Evolutionary conservation across 2,329 filamentous ascomycete genomes (phyloP).

Genomic region (Colletotrichum orbiculare): DNA sequence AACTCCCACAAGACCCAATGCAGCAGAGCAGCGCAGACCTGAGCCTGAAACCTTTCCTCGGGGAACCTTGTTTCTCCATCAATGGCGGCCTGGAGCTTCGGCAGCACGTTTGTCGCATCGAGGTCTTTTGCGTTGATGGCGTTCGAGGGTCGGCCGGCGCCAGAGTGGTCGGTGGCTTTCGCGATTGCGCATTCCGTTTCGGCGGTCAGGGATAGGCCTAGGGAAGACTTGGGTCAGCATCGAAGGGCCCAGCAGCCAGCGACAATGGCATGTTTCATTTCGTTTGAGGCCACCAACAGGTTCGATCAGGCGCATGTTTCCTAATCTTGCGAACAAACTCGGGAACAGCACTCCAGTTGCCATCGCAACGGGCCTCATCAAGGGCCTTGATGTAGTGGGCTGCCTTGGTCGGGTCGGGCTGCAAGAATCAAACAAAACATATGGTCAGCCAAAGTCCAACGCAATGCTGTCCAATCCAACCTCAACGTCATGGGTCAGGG

Average conservation of each 20-base stretch:
- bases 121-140: conserved; percentile 55
- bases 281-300: conserved; percentile 69
- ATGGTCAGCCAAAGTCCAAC: conserved; percentile 20
- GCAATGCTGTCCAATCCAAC: not conserved
- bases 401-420: conserved; percentile 71
- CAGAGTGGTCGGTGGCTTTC: conserved; percentile 60
- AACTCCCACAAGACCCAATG: conserved; percentile 83
- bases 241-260: conserved; percentile 16
- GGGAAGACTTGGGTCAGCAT: conserved; percentile 36
- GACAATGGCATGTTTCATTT: not conserved
- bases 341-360: conserved; percentile 85
- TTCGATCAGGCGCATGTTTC: conserved; percentile 88
- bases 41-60: conserved; percentile 80
- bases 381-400: conserved; percentile 84
- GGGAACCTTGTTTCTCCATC: conserved; percentile 64
- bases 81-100: conserved; percentile 66
- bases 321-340: conserved; percentile 93
- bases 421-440: conserved; percentile 22
- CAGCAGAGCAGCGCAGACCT: conserved; percentile 85
- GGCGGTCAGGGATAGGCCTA: conserved; percentile 77
- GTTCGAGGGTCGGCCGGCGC: conserved; percentile 53
- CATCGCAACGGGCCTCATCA: conserved; percentile 88
- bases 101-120: conserved; percentile 57
- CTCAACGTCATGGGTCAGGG: conserved; percentile 36
- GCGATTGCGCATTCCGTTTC: conserved; percentile 75